Percentiles rank a stretch among this genome's conserved stretches.
Conservation (phyloP, 345 rosid species). For the Murraya paniculata region DNA sequence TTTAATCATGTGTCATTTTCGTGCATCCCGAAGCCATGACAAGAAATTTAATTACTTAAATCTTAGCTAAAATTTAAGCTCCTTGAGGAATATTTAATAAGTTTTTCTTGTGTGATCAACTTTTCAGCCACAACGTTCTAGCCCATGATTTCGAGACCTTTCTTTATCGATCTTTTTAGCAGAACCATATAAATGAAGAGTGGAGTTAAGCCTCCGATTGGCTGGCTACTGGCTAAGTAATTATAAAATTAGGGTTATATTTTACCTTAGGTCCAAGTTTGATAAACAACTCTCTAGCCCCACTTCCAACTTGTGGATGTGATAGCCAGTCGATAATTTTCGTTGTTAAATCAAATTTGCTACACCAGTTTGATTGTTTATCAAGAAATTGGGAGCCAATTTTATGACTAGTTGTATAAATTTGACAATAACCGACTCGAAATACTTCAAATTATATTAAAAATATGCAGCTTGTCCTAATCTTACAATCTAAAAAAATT, state of each 20-base stretch:
- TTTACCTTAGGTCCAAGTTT: constrained; percentile 5
- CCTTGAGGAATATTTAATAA: background rate
- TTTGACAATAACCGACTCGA: background rate
- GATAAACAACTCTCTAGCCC: background rate
- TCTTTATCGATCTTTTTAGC: background rate
- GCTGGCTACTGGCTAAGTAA: background rate
- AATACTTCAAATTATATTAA: background rate
- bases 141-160: constrained; percentile 1
- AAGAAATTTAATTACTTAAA: background rate
- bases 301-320: background rate
- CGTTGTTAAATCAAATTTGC: background rate
- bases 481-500: background rate
- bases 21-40: background rate
- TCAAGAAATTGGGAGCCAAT: background rate
- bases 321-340: background rate
- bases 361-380: background rate
- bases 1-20: background rate
- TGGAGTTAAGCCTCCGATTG: background rate
- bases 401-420: background rate
- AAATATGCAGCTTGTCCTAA: background rate
- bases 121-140: too few species aligned
- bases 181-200: background rate
- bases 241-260: background rate
- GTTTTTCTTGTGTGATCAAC: background rate
- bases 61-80: background rate